These are phyloP conservation scores for Leucosporidium yakuticum DNA, from an alignment of 768 basidiomycete species.

Conservation along the genomic window DNA sequence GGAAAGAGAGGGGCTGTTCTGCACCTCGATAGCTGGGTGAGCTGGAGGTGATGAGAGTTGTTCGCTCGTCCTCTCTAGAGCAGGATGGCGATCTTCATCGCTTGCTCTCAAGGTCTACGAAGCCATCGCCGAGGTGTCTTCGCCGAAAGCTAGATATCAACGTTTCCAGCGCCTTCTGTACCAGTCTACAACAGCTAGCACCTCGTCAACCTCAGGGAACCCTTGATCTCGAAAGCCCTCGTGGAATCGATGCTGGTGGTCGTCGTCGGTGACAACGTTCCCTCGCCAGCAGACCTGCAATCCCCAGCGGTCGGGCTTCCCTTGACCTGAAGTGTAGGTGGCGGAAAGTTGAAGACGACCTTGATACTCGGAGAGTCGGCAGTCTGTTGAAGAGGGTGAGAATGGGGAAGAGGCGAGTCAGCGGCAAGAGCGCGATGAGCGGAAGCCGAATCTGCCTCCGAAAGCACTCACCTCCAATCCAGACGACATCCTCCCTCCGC, in stretches of 20 bases:
- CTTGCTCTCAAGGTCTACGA: too few species aligned
- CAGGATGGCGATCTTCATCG: too few species aligned
- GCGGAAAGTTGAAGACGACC: background rate
- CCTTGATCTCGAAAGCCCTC: too few species aligned
- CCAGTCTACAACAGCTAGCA: background rate
- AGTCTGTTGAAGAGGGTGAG: background rate
- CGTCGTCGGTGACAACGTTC: too few species aligned
- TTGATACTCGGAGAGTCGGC: background rate
- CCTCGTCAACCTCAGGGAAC: background rate
- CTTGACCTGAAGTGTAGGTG: background rate
- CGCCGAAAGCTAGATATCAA: background rate
- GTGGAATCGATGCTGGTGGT: too few species aligned
- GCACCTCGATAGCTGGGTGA: too few species aligned
- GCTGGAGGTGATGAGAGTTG: too few species aligned
- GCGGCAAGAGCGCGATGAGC: background rate
- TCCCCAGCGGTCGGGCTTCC: too few species aligned
- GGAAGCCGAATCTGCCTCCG: too few species aligned
- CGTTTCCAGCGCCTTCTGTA: background rate
- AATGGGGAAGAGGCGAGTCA: background rate
- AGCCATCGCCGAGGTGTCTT: background rate
- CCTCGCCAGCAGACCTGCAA: too few species aligned
- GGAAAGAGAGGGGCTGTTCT: too few species aligned
- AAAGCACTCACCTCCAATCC: slow-evolving; percentile 10
- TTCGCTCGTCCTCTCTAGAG: too few species aligned
- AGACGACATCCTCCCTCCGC: slow-evolving; percentile 21